Evolutionary conservation across 1,284 basidiomycete species (phyloP), one percentile per base, ranked within the genome.

Genomic region (Vanrija sp.): DNA sequence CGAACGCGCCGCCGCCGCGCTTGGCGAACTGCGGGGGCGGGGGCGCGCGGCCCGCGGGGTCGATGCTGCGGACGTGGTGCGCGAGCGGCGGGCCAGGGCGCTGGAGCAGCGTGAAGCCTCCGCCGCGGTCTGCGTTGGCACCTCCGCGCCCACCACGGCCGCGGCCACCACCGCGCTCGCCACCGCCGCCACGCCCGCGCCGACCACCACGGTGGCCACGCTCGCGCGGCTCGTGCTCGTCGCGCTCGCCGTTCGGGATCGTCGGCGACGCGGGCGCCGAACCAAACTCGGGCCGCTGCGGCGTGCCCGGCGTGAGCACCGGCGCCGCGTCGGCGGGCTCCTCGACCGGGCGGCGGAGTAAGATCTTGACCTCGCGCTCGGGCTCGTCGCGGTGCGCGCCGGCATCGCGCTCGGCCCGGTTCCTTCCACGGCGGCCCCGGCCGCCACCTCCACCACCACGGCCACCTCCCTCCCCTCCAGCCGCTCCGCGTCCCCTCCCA

Each of bases 81-180:
- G 56, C 57, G 10, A 64, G 58, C 10, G 65, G 63, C 8, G 64
- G 64, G 24, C 62, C 67, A 18, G 71, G 71, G 50, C 71, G 57
- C 57, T 71, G 67, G n/a, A 72, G 65, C 5, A 71, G 60, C 0
- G 66, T 66, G 41, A 72, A 72, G 31, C 63, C 64, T 37, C 64
- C 65, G 7, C 61, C 61, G 42, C 54, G 53, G 48, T 51, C 48
- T n/a, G 43, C 51, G 43, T 42, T 38, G 24, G 52, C 60, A 6
- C 47, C 37, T 45, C 53, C 47, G 14, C 46, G 39, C n/a, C 56
- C 50, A 4, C 56, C 48, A 23, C 64, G 37, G 0, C 60, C 58
- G 25, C 64, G 54, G n/a, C 64, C 49, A 14, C 41, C 41, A 35
- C 48, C 53, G 2, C 57, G 44, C 3, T 50, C 50, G 14, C 49